phyloP scores from a whole-genome alignment of 2,329 filamentous ascomycete genomes.

The Pleurostoma richardsiae region DNA sequence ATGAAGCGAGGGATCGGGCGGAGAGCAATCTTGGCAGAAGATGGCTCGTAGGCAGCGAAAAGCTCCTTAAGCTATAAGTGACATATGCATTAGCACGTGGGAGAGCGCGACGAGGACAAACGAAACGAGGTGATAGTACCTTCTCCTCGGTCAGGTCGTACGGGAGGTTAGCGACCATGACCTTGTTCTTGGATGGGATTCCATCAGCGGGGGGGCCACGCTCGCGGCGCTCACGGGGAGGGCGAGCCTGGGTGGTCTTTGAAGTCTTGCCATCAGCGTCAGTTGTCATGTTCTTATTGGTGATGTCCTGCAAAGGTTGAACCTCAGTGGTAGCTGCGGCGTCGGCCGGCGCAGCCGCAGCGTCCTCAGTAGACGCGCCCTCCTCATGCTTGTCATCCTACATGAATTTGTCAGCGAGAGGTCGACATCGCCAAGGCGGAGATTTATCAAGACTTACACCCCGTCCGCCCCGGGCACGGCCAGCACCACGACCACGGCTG shows the following conservation, averaged over 20 bases:
- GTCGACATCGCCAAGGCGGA: too few relatives aligned
- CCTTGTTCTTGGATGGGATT: constrained; percentile 98
- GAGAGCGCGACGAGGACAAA: neutral
- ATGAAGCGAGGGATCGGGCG: constrained; percentile 98
- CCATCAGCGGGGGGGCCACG: constrained; percentile 96
- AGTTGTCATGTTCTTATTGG: constrained; percentile 48
- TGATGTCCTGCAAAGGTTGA: constrained; percentile 57
- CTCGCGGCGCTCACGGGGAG: constrained; percentile 62
- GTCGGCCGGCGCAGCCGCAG: constrained; percentile 38
- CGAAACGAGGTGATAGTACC: constrained; percentile 47
- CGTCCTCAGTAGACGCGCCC: constrained; percentile 36
- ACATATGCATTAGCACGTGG: neutral
- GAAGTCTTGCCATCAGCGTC: constrained; percentile 56
- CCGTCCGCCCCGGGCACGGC: constrained; percentile 61
- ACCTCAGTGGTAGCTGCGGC: constrained; percentile 45
- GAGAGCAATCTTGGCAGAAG: constrained; percentile 96
- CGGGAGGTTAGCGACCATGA: constrained; percentile 99
- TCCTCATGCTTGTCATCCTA: constrained; percentile 45
- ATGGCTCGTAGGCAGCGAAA: constrained; percentile 86
- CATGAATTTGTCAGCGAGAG: constrained; percentile 10
- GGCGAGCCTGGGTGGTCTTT: constrained; percentile 44
- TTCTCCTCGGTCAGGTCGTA: constrained; percentile 98
- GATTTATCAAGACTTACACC: too few relatives aligned
- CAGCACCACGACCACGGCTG: constrained; percentile 58
- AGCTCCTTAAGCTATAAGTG: constrained; percentile 83